Conservation (phyloP, 352 stramenopile genomes). For the Phytophthora macrochlamydospora region DNA sequence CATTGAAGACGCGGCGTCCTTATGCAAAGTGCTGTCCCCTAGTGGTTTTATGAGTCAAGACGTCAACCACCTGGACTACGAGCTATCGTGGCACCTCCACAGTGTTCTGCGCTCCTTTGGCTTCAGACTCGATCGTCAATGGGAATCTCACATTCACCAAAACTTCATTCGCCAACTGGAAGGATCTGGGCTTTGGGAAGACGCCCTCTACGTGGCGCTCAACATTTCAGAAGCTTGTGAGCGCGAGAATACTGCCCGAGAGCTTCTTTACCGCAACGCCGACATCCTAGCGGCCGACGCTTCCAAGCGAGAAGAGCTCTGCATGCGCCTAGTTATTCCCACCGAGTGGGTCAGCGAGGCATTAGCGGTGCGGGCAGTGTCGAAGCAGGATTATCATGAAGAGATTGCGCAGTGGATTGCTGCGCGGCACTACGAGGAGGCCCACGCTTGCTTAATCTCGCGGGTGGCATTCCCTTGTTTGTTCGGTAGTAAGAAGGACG, state of each 20-base stretch:
- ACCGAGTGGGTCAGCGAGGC: constrained; percentile 75
- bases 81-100: constrained; percentile 80
- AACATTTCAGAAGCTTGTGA: constrained; percentile 68
- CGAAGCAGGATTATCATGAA: constrained; percentile 54
- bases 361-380: constrained; percentile 57
- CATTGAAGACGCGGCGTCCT: constrained; percentile 53
- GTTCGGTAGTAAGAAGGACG: constrained; percentile 66
- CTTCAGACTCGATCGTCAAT: constrained; percentile 76
- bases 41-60: constrained; percentile 51
- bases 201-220: constrained; percentile 81
- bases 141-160: constrained; percentile 80
- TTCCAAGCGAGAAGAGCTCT: constrained; percentile 55
- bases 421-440: constrained; percentile 60
- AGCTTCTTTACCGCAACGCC: constrained; percentile 70
- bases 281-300: constrained; percentile 49
- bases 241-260: constrained; percentile 60
- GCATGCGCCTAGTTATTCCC: constrained; percentile 51
- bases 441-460: constrained; percentile 62
- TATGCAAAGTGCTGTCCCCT: constrained; percentile 63
- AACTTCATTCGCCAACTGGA: constrained; percentile 86
- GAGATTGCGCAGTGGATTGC: constrained; percentile 82
- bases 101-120: constrained; percentile 72
- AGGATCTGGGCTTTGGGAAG: constrained; percentile 60
- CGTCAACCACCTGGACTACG: constrained; percentile 66
- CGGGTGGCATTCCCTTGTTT: constrained; percentile 65